Evolutionary conservation across 805 yeast species (phyloP), one percentile per base, ranked within the genome.

Genomic region (Saccharomyces cerevisiae): DNA sequence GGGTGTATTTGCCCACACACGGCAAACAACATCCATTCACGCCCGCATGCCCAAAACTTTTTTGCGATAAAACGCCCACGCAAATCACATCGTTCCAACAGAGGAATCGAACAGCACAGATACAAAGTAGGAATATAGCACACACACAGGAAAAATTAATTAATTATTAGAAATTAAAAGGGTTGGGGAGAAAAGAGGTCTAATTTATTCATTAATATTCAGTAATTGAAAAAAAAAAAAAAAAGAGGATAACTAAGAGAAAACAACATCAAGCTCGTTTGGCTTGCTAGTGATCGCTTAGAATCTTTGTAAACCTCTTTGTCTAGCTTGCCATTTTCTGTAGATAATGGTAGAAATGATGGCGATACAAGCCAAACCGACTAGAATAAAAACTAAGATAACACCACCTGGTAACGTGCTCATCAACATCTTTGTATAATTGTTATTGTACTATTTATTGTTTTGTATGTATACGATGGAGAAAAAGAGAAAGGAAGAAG

Each of bases 391-490:
- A 61, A 84, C 89, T 70, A 83, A 76, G 71, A 83, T 83, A 75
- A 84, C 88, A 74, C 89, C 89, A 60, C 83, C 77, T 72, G 89
- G 87, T 68, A 83, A 76, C 85, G 82, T 36, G 43, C 11, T 36
- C 43, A 36, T 36, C 43, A 36, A 36, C 43, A 36, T 36, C 43
- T 36, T 83, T 68, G 66, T 66, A 56, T 59, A 53, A 54, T 29
- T 28, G 59, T 31, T 48, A 53, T 43, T 29, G 51, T 51, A 43
- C 32, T 50, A 50, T 50, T 43, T 41, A 50, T 47, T 28, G 31
- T 28, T 17, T 41, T 51, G 28, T 43, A 46, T 41, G 21, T 46
- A 46, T 11, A 21, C 46, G 48, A 47, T 6, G 13, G 50, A n/a
- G 36, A 29, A 14, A 22, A 21, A 22, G 27, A 36, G 26, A 22